These are phyloP conservation scores for Nissolia schottii DNA, from an alignment of 306 rosid genomes.

Conservation along the genomic window DNA sequence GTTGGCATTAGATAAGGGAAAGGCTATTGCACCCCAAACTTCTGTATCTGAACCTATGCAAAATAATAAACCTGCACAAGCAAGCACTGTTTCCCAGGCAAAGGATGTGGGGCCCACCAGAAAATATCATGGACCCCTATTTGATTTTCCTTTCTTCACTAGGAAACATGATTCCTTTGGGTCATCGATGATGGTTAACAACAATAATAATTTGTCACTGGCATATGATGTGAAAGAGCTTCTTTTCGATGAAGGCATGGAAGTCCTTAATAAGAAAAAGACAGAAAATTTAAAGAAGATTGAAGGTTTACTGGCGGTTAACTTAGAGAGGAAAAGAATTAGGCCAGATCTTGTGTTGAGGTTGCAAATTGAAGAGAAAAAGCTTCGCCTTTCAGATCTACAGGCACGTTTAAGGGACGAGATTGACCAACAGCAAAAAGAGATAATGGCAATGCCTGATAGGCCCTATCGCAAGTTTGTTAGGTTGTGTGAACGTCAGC, in stretches of 20 bases:
- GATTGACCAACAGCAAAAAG: constrained; percentile 95
- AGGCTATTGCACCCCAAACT: constrained; percentile 59
- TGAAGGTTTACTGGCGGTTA: constrained; percentile 81
- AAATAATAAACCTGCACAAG: constrained; percentile 56
- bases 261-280: constrained; percentile 71
- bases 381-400: constrained; percentile 77
- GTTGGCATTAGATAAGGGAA: constrained; percentile 66
- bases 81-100: constrained; percentile 47
- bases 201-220: constrained; percentile 63
- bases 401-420: constrained; percentile 94
- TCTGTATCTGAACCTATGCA: constrained; percentile 54
- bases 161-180: constrained; percentile 92
- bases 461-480: constrained; percentile 96
- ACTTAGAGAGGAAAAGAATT: constrained; percentile 90
- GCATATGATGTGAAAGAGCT: constrained; percentile 90
- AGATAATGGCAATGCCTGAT: constrained; percentile 98
- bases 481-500: constrained; percentile 92
- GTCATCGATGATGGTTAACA: constrained; percentile 64
- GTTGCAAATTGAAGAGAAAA: constrained; percentile 94
- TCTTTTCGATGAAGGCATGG: constrained; percentile 85
- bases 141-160: constrained; percentile 96
- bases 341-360: constrained; percentile 89
- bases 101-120: constrained; percentile 62
- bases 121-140: constrained; percentile 95
- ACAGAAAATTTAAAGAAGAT: constrained; percentile 78